phyloP scores from a whole-genome alignment of 768 basidiomycete species.

The Leucosporidium creatinivorum region DNA sequence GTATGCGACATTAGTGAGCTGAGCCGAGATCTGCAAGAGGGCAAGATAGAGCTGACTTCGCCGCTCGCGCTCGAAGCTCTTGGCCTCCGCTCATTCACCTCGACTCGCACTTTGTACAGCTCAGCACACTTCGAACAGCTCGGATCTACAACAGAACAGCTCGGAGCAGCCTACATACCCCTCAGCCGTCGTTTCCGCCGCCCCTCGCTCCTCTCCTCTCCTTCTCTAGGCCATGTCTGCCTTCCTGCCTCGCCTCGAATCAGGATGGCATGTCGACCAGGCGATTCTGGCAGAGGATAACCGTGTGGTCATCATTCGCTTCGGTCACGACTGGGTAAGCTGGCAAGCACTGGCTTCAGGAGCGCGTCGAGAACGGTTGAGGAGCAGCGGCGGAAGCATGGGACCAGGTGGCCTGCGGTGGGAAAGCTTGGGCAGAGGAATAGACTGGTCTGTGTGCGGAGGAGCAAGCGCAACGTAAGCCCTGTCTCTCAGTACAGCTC shows the following conservation, averaged over 20 bases:
- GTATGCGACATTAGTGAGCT: background rate
- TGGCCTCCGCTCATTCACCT: no score
- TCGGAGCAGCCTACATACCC: no score
- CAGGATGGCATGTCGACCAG: conserved; percentile 94
- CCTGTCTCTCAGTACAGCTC: background rate
- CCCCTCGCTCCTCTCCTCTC: background rate
- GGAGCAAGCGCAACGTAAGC: background rate
- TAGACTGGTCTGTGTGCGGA: background rate
- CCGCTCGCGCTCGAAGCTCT: background rate
- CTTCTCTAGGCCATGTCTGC: conserved; percentile 3
- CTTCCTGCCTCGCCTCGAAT: conserved; percentile 29
- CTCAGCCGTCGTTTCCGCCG: background rate
- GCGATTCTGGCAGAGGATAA: conserved; percentile 98
- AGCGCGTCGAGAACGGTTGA: background rate
- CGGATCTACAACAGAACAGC: no score
- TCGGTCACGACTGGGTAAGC: conserved; percentile 69
- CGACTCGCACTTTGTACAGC: no score
- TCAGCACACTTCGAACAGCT: background rate
- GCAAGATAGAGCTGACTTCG: background rate
- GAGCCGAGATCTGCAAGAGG: background rate
- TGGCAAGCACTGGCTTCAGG: background rate
- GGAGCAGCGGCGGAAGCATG: background rate
- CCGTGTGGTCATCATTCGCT: conserved; percentile 84
- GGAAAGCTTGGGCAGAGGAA: background rate
- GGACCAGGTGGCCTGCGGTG: background rate